Base-by-base conservation (phyloP, 2,329 filamentous ascomycete genomes). In the Pseudovirgaria hyperparasitica region DNA sequence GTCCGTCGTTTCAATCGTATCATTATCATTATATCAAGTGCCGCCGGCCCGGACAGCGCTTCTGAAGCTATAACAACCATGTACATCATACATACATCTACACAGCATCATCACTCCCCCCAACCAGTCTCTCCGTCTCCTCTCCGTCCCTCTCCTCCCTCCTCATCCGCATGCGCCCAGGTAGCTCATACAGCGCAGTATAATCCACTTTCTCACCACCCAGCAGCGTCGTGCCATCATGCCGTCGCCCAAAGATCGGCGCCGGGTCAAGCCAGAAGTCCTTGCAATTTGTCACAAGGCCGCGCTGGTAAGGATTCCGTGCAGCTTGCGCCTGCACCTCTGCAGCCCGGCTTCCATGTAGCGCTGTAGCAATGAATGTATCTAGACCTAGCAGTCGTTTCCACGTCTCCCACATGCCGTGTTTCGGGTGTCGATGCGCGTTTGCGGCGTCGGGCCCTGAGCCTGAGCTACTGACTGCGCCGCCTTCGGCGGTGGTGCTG, bases 261-360 rank as follows among this genome's bases (percentile, higher is more conserved):
- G 81, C 76, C 2, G 82, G 74, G 48, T 96, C 90, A 44, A 81
- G 87, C 84, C 86, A 96, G 52, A 98, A 98, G 54, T 98, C 92
- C 39, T 72, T 78, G 56, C 90, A 98, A 49, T 98, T 98, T 32
- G 76, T 70, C n/a, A 92, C 42, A 20, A 84, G 65, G 6, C 90
- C 90, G 17, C 75, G 67, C 31, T 76, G 87, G 53, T 87, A 98
- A 0, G 86, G 86, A 36, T 64, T 54, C 43, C 46, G 32, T 41
- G 52, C 36, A 38, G 56, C 38, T 40, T 66, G 57, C 40, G 54
- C 43, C 39, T 58, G 41, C 43, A 55, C 62, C 65, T 56, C 55
- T 28, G 38, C 63, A 60, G 48, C 65, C 60, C 51, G 61, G 55
- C 77, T 75, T 0, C 80, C 82, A 27, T 81, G 74, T 22, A 84